Evolutionary conservation across 805 yeast species (phyloP).

Genomic region (Pichia kluyveri): DNA sequence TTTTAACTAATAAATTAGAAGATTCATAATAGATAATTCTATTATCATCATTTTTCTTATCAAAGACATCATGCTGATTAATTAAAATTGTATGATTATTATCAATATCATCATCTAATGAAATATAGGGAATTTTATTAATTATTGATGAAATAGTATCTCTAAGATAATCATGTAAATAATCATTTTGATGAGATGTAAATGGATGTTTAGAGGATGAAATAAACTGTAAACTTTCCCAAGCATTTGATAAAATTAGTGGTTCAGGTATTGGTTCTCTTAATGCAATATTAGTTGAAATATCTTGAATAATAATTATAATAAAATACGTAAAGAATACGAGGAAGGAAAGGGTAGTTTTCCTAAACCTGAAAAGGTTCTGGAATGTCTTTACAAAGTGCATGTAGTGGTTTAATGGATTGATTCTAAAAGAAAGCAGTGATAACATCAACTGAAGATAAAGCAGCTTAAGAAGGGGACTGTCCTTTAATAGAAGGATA

Average conservation of each 20-base stretch:
- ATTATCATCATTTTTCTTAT: constrained; percentile 30
- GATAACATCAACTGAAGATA: too few species aligned
- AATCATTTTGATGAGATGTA: constrained; percentile 66
- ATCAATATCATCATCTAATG: constrained; percentile 3
- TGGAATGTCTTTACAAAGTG: background rate
- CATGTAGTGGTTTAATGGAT: too few species aligned
- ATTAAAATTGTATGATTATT: constrained; percentile 22
- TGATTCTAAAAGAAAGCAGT: too few species aligned
- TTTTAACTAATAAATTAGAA: constrained; percentile 66
- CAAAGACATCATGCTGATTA: constrained; percentile 42
- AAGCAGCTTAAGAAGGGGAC: too few species aligned
- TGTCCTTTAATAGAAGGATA: too few species aligned
- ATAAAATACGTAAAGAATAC: constrained; percentile 38
- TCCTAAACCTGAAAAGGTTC: constrained; percentile 44
- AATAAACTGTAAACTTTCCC: constrained; percentile 67
- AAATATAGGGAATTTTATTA: constrained; percentile 1
- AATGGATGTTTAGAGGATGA: constrained; percentile 69
- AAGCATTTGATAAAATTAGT: constrained; percentile 34
- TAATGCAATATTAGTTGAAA: constrained; percentile 34
- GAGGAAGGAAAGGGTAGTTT: constrained; percentile 56
- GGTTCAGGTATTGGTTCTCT: constrained; percentile 35
- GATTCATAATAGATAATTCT: constrained; percentile 72
- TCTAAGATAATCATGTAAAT: constrained; percentile 59
- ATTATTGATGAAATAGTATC: constrained; percentile 4
- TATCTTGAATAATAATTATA: constrained; percentile 26